A percentile compares a stretch with the other conserved stretches of the same genome.
These are phyloP conservation scores for Leucocoprinus birnbaumii DNA, from an alignment of 768 basidiomycete genomes.

Conservation along the genomic window DNA sequence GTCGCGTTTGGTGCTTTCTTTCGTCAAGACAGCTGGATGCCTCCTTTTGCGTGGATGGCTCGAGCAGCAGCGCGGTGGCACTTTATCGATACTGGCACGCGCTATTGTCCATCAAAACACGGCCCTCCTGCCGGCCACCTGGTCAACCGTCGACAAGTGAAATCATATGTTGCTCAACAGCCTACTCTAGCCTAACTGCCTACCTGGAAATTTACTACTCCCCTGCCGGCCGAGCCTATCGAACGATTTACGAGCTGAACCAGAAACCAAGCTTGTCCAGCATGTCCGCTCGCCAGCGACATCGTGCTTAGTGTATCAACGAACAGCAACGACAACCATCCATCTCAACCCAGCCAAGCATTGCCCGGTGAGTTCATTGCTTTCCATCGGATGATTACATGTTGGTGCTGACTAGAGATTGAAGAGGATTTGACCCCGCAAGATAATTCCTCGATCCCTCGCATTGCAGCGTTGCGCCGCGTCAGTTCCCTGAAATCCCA, in stretches of 20 bases:
- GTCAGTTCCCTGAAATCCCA: conserved; percentile 22
- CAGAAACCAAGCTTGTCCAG: conserved; percentile 42
- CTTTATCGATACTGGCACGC: no score
- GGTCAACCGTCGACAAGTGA: no score
- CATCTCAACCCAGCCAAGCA: conserved; percentile 23
- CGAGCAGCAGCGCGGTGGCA: no score
- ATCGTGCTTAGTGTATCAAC: conserved; percentile 50
- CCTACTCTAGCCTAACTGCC: no score
- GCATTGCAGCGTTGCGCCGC: conserved; percentile 26
- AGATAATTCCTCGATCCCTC: conserved; percentile 36
- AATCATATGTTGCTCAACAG: no score
- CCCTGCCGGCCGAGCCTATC: no score
- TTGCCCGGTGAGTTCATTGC: conserved; percentile 19
- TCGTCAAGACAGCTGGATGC: no score
- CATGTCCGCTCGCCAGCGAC: conserved; percentile 54
- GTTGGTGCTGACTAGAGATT: conserved; percentile 6
- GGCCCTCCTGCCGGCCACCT: no score
- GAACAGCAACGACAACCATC: conserved; percentile 24
- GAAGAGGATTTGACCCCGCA: conserved; percentile 18
- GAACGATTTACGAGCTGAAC: conserved; percentile 22
- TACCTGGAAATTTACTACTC: no score
- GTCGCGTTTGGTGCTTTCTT: no score
- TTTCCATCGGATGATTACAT: neutral
- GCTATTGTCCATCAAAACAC: no score
- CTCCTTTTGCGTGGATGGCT: no score